Conservation (phyloP, 805 yeast species). For the Hanseniaspora thailandica region DNA sequence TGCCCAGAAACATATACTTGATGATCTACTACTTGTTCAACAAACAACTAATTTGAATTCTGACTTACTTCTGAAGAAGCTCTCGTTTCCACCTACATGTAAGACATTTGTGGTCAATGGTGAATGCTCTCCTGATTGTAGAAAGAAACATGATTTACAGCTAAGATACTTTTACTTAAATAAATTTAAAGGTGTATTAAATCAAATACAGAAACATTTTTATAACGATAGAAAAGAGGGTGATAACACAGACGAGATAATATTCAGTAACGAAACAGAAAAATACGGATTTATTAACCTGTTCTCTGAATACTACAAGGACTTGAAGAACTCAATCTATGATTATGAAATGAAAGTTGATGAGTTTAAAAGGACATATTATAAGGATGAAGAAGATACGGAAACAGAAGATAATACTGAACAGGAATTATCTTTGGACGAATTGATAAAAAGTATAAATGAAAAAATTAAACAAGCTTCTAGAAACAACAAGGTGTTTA, state of each 20-base stretch:
- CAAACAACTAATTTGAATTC: conserved; percentile 1
- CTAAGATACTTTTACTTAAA: conserved; percentile 3
- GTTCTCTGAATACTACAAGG: conserved; percentile 5
- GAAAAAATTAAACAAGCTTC: neutral
- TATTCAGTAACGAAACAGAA: neutral
- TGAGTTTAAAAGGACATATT: neutral
- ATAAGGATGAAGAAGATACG: neutral
- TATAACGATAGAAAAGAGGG: neutral
- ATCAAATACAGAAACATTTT: conserved; percentile 1
- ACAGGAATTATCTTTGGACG: neutral
- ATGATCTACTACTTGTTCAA: conserved; percentile 1
- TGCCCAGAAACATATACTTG: neutral
- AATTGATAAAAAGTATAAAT: neutral
- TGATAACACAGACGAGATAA: neutral
- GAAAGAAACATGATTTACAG: neutral
- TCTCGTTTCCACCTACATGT: neutral
- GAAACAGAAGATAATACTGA: neutral
- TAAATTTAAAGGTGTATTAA: neutral
- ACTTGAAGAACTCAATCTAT: neutral
- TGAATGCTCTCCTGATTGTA: conserved; percentile 5
- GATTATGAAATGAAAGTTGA: conserved; percentile 11
- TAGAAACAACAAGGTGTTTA: neutral
- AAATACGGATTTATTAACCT: conserved; percentile 4
- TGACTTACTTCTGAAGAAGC: neutral
- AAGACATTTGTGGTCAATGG: conserved; percentile 7